These are phyloP conservation scores for Naganishia liquefaciens DNA, from an alignment of 1,284 basidiomycete species.

Conservation along the genomic window DNA sequence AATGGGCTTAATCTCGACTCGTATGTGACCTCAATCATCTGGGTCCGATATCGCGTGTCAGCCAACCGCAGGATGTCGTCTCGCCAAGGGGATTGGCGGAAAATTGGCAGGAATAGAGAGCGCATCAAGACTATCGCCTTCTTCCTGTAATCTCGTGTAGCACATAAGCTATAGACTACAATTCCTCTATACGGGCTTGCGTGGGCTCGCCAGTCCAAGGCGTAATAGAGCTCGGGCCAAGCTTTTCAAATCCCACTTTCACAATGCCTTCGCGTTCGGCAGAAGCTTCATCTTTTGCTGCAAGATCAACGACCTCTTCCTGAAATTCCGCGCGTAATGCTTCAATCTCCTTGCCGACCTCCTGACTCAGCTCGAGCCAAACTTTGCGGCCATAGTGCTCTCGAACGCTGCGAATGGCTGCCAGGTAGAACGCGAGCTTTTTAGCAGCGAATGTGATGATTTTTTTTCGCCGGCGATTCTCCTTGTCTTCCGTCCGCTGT, in stretches of 20 bases:
- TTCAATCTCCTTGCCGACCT: slow-evolving; percentile 38
- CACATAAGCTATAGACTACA: not conserved
- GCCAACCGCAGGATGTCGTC: no score
- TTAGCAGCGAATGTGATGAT: slow-evolving; percentile 31
- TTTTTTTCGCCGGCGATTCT: not conserved
- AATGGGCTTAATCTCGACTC: no score
- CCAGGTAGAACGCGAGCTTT: slow-evolving; percentile 49
- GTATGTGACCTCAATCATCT: no score
- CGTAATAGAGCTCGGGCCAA: not conserved
- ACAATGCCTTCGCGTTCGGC: no score
- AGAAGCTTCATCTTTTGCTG: not conserved
- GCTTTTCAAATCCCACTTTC: not conserved
- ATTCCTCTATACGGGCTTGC: slow-evolving; percentile 18
- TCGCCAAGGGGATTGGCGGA: no score
- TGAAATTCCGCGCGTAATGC: slow-evolving; percentile 26
- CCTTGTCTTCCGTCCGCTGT: not conserved
- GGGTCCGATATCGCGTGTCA: no score
- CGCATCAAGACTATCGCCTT: no score
- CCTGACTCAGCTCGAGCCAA: slow-evolving; percentile 43
- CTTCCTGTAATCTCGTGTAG: no score
- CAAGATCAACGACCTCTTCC: slow-evolving; percentile 23
- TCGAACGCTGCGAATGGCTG: slow-evolving; percentile 38
- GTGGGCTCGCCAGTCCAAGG: not conserved
- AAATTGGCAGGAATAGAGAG: no score
- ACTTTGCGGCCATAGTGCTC: slow-evolving; percentile 33